phyloP scores from a whole-genome alignment of 805 yeast genomes.

The Nakazawaea ishiwadae region DNA sequence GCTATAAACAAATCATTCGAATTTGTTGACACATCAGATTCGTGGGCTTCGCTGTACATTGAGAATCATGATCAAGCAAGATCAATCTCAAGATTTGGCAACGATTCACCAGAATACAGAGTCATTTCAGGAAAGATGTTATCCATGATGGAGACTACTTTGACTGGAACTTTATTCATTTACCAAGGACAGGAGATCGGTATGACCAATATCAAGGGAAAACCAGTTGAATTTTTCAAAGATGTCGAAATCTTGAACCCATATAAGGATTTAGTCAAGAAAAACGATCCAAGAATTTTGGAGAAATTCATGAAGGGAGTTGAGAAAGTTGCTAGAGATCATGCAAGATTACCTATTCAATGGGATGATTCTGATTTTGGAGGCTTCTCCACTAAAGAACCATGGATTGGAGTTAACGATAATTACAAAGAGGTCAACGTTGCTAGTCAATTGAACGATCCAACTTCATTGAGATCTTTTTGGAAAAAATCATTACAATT shows the following conservation, averaged over 20 bases:
- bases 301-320: constrained; percentile 25
- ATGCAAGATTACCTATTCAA: constrained; percentile 53
- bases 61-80: constrained; percentile 62
- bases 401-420: constrained; percentile 52
- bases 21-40: constrained; percentile 45
- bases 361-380: constrained; percentile 42
- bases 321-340: constrained; percentile 42
- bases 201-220: constrained; percentile 40
- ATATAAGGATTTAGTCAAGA: constrained; percentile 24
- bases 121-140: constrained; percentile 41
- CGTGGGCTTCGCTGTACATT: constrained; percentile 51
- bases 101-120: constrained; percentile 30
- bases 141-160: constrained; percentile 38
- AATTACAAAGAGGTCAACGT: constrained; percentile 46
- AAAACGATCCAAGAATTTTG: constrained; percentile 11
- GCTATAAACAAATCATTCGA: constrained; percentile 30
- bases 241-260: constrained; percentile 46
- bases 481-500: constrained; percentile 37
- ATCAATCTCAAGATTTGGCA: constrained; percentile 46
- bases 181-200: constrained; percentile 64
- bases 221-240: constrained; percentile 45
- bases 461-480: constrained; percentile 39
- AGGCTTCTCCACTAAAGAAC: constrained; percentile 41
- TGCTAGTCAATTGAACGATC: constrained; percentile 38
- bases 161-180: constrained; percentile 50